Evolutionary conservation across 106 monocot species (phyloP).

Genomic region (Acorus calamus): DNA sequence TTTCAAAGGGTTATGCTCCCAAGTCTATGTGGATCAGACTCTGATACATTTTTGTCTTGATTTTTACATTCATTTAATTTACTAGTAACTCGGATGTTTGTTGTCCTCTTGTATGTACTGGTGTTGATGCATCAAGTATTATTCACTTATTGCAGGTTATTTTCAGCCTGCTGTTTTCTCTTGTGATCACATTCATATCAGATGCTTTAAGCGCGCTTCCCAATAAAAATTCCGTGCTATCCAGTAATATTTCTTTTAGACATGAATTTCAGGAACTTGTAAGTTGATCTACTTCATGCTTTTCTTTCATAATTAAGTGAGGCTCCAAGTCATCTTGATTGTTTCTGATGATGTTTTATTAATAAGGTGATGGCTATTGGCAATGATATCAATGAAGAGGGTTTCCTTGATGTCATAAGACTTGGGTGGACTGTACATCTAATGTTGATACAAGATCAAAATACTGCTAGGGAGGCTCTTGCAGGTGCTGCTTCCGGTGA

Average conservation of each 20-base stretch:
- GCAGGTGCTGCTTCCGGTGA: conserved; percentile 28
- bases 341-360: not conserved
- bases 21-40: too few species aligned
- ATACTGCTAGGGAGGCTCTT: conserved; percentile 24
- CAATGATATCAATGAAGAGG: conserved; percentile 46
- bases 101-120: too few species aligned
- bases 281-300: conserved; percentile 10
- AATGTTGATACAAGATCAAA: conserved; percentile 61
- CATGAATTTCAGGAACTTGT: conserved; percentile 78
- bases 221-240: conserved; percentile 35
- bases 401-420: conserved; percentile 62
- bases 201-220: conserved; percentile 59
- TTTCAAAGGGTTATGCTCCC: too few species aligned
- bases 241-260: conserved; percentile 53
- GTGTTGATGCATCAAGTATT: not conserved
- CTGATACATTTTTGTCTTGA: not conserved
- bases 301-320: not conserved
- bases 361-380: conserved; percentile 52
- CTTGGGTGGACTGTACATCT: conserved; percentile 82
- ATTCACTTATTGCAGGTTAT: conserved; percentile 40
- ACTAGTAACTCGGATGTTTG: too few species aligned
- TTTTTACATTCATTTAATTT: not conserved
- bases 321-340: not conserved
- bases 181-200: conserved; percentile 72
- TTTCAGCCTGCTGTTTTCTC: conserved; percentile 73